phyloP scores from a whole-genome alignment of 2,329 filamentous ascomycete species.

The Rhytidhysteron rufulum region DNA sequence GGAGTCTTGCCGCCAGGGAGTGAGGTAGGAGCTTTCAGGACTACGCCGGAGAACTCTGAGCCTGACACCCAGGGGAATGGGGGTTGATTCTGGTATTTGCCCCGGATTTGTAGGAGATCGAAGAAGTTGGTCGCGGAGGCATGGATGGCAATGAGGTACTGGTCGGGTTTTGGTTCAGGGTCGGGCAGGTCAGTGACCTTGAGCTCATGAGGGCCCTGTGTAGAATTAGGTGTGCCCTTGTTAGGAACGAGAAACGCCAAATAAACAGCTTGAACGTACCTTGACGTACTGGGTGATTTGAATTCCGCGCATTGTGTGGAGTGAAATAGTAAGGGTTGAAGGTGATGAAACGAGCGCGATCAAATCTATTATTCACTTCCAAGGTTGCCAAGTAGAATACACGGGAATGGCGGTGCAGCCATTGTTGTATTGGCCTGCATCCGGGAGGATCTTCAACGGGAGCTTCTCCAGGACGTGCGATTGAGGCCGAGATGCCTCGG shows the following conservation, averaged over 20 bases:
- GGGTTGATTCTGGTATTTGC: conserved; percentile 92
- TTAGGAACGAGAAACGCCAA: conserved; percentile 6
- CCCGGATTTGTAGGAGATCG: conserved; percentile 90
- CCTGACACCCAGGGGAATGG: conserved; percentile 85
- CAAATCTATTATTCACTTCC: too few relatives aligned
- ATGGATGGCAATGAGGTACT: conserved; percentile 85
- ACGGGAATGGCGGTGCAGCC: too few relatives aligned
- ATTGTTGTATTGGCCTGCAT: too few relatives aligned
- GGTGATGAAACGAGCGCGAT: too few relatives aligned
- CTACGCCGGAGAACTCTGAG: conserved; percentile 77
- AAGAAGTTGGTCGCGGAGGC: conserved; percentile 94
- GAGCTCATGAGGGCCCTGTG: conserved; percentile 73
- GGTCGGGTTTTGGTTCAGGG: conserved; percentile 63
- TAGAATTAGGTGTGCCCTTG: conserved; percentile 2
- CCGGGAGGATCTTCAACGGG: too few relatives aligned
- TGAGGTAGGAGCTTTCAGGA: conserved; percentile 62
- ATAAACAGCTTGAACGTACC: conserved; percentile 48
- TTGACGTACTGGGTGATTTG: conserved; percentile 72
- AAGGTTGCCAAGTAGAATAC: too few relatives aligned
- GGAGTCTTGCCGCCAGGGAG: conserved; percentile 41
- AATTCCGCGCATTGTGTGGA: conserved; percentile 67
- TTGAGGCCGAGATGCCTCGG: too few relatives aligned
- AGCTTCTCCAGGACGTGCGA: too few relatives aligned
- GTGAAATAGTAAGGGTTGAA: too few relatives aligned
- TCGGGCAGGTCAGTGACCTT: conserved; percentile 70